Base-by-base conservation (phyloP, 495 filamentous ascomycete genomes). In the Cenococcum geophilum region DNA sequence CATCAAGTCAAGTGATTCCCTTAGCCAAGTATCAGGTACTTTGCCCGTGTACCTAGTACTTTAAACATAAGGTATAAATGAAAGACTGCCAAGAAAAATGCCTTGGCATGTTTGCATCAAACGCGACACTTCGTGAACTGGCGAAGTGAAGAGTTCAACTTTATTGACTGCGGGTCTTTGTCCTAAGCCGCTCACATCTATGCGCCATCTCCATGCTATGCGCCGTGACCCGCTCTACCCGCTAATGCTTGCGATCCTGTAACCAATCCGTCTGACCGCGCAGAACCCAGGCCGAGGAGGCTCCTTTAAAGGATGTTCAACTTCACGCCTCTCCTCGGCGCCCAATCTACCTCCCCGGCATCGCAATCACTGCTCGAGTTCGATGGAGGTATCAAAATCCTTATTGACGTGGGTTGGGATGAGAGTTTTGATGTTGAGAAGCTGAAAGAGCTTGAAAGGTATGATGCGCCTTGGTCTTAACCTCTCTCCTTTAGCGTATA, bases 381-480 rank as follows among this genome's bases (percentile, higher is more conserved):
- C 50, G 93, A 97, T 78, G 92, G 92, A 48, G 93, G 92, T 36
- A 86, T 97, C 73, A 97, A 97, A 73, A 86, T 97, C 25, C 79
- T 97, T 16, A 82, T 97, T 14, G 92, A 96, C 71, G 89, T 96
- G 36, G 93, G 93, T 59, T 99, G 93, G 93, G 91, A 97, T 70
- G 88, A 92, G 71, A 78, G 80, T 18, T 97, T 99, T 69, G 88
- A 95, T 69, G 80, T 82, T 18, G 79, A 79, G 58, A 86, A 90
- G 76, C 79, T 98, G 35, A 84, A 83, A 64, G 88, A 89, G 74
- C 78, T 99, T 59, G 93, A 97, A 75, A 92, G 89, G 89, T 95
- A 79, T 69, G 84, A 22, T 52, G 49, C 49, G 49, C 49, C 25
- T 32, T 32, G 27, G 22, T 23, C 23, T 23, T 23, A 53, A 2